A percentile compares a stretch with the other conserved stretches of the same genome.
These are phyloP conservation scores for Phytophthora idaei DNA, from an alignment of 352 stramenopile species.

Conservation along the genomic window DNA sequence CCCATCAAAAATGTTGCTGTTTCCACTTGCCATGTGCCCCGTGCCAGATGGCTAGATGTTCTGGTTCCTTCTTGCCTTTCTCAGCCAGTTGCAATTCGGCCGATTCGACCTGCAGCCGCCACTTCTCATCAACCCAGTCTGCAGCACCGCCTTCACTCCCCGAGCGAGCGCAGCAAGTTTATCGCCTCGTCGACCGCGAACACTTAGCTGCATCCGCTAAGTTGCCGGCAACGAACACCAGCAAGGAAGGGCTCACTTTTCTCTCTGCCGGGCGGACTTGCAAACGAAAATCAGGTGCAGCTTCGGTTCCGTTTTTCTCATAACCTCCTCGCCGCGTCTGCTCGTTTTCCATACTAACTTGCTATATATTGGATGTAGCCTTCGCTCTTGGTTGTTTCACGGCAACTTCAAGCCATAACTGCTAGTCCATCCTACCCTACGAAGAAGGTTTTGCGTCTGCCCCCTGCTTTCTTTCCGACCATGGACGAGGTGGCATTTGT, in stretches of 20 bases:
- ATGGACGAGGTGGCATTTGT: conserved; percentile 79
- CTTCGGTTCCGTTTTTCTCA: conserved; percentile 17
- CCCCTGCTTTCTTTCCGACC: neutral
- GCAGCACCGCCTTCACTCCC: neutral
- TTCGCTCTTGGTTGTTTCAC: conserved; percentile 11
- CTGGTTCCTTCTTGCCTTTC: conserved; percentile 14
- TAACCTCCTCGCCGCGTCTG: conserved; percentile 10
- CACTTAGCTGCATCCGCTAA: conserved; percentile 1
- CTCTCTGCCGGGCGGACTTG: conserved; percentile 2
- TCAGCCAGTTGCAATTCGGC: neutral
- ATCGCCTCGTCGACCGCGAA: neutral
- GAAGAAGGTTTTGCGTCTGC: conserved; percentile 13
- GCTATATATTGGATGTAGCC: conserved; percentile 5
- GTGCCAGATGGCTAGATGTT: conserved; percentile 15
- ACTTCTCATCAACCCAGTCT: conserved; percentile 10
- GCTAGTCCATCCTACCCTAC: conserved; percentile 21
- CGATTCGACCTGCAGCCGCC: neutral
- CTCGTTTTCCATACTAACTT: conserved; percentile 16
- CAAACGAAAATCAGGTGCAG: conserved; percentile 32
- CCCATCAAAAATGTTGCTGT: conserved; percentile 7
- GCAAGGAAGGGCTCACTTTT: conserved; percentile 2
- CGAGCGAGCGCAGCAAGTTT: neutral
- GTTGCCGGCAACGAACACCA: neutral
- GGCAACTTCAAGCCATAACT: conserved; percentile 34
- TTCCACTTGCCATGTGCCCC: conserved; percentile 17